Conservation (phyloP, 2,329 filamentous ascomycete genomes). For the Fusarium heterosporum region DNA sequence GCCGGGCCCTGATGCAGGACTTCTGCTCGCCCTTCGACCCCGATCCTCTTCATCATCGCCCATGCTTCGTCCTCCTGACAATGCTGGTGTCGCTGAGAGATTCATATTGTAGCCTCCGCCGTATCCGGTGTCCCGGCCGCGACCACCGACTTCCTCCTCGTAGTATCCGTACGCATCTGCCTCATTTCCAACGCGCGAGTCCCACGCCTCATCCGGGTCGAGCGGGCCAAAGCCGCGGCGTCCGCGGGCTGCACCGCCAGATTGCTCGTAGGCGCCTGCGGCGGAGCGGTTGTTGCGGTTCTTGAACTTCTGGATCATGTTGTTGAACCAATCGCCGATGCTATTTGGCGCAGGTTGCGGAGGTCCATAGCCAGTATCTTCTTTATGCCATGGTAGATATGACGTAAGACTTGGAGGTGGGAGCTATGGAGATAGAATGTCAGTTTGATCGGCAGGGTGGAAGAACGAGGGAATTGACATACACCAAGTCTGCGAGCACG, state of each 20-base stretch:
- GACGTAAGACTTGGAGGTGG: conserved; percentile 75
- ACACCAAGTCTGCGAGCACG: conserved; percentile 79
- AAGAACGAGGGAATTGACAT: conserved; percentile 49
- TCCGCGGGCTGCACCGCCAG: conserved; percentile 56
- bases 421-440: conserved; percentile 59
- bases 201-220: conserved; percentile 89
- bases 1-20: conserved; percentile 51
- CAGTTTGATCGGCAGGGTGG: conserved; percentile 7
- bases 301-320: conserved; percentile 72
- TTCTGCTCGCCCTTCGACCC: conserved; percentile 59
- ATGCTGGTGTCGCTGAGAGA: conserved; percentile 54
- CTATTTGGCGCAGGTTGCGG: conserved; percentile 70
- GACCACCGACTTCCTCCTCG: conserved; percentile 66
- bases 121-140: conserved; percentile 49
- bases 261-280: conserved; percentile 78
- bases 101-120: conserved; percentile 63
- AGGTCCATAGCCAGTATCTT: conserved; percentile 61
- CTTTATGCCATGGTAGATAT: conserved; percentile 76
- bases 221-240: conserved; percentile 73
- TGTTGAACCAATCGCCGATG: conserved; percentile 78
- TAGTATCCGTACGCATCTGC: conserved; percentile 77
- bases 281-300: conserved; percentile 74
- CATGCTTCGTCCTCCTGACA: conserved; percentile 35
- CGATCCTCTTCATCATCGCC: conserved; percentile 51
- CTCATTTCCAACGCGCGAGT: conserved; percentile 80